Percentiles rank a stretch among this genome's conserved stretches.
Evolutionary conservation across 2,329 filamentous ascomycete species (phyloP).

Genomic region (Venturia oleaginea): DNA sequence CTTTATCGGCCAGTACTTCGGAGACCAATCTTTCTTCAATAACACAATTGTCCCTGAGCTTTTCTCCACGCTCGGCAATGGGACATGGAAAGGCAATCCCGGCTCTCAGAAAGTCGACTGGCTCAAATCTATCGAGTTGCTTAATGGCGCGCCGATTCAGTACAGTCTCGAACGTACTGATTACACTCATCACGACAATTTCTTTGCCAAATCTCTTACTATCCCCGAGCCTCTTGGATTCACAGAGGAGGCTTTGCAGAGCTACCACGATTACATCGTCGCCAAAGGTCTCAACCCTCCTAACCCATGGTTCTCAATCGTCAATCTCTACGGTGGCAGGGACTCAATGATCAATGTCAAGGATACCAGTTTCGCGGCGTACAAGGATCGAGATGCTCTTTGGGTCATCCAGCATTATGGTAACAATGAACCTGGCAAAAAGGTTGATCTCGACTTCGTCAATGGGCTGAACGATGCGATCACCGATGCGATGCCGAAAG

Average conservation of each 20-base stretch:
- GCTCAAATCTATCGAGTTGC: conserved; percentile 35
- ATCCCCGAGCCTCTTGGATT: conserved; percentile 29
- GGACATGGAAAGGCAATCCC: conserved; percentile 23
- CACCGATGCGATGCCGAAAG: conserved; percentile 12
- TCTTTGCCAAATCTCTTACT: conserved; percentile 32
- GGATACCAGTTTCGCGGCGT: conserved; percentile 20
- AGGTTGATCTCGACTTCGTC: background rate
- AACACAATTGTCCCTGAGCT: conserved; percentile 30
- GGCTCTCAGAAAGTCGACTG: conserved; percentile 20
- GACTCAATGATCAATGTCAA: conserved; percentile 25
- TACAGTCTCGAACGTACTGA: conserved; percentile 18
- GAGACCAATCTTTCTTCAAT: conserved; percentile 28
- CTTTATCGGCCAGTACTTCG: conserved; percentile 34
- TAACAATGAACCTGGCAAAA: conserved; percentile 16
- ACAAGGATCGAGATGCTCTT: conserved; percentile 22
- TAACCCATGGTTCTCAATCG: conserved; percentile 24
- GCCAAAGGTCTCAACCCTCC: conserved; percentile 10
- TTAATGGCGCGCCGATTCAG: conserved; percentile 18
- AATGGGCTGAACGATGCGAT: conserved; percentile 20
- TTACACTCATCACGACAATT: conserved; percentile 28
- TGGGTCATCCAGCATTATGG: conserved; percentile 27
- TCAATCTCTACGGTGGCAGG: conserved; percentile 28
- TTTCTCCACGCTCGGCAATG: conserved; percentile 16
- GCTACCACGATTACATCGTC: conserved; percentile 25
- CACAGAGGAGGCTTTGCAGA: conserved; percentile 21